Conservation (phyloP, 2,329 filamentous ascomycete species). For the Fusarium sp. region DNA sequence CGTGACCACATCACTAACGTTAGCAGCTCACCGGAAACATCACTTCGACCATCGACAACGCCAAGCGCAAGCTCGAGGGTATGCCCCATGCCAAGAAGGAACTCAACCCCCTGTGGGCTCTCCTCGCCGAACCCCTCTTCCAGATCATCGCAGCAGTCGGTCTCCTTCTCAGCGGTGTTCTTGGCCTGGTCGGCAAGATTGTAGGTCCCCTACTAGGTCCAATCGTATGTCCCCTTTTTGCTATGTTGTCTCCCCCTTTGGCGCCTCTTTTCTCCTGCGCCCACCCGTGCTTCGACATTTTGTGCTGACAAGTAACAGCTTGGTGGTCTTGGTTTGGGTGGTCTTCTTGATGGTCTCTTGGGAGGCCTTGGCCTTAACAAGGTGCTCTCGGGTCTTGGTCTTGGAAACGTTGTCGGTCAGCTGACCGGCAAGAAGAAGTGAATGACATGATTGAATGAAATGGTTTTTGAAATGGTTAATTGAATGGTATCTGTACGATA, state of each 20-base stretch:
- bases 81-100: conserved; percentile 97
- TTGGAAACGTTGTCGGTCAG: conserved; percentile 60
- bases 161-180: conserved; percentile 82
- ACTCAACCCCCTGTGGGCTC: conserved; percentile 88
- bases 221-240: conserved; percentile 9
- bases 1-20: conserved; percentile 26
- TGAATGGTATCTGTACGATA: conserved; percentile 20
- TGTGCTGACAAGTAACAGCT: conserved; percentile 56
- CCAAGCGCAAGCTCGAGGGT: conserved; percentile 87
- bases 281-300: background rate
- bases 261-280: background rate
- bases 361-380: conserved; percentile 82
- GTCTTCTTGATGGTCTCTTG: conserved; percentile 81
- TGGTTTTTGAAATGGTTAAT: conserved; percentile 4
- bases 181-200: conserved; percentile 85
- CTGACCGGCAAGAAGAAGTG: conserved; percentile 53
- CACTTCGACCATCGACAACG: conserved; percentile 84
- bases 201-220: conserved; percentile 50
- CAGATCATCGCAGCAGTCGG: conserved; percentile 94
- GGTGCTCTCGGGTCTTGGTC: conserved; percentile 78
- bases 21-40: conserved; percentile 78
- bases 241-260: background rate
- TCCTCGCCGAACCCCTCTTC: conserved; percentile 86
- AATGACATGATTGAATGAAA: conserved; percentile 8
- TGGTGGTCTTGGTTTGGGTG: conserved; percentile 84